A percentile compares a stretch with the other conserved stretches of the same genome.
phyloP scores from a whole-genome alignment of 164 flowering plant genomes.

The Litsea cubeba region DNA sequence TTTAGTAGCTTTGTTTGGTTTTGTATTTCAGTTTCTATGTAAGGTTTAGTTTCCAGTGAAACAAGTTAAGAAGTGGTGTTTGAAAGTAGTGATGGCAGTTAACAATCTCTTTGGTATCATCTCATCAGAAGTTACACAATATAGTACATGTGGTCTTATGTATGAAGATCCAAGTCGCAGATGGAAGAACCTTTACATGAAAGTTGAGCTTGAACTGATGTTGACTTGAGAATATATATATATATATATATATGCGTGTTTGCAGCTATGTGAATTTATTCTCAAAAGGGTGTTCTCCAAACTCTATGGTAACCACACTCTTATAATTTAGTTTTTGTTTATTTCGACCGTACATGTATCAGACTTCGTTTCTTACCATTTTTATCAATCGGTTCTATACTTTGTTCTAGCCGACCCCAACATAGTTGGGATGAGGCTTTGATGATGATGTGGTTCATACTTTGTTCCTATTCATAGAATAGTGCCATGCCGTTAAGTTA shows the following conservation, averaged over 20 bases:
- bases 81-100: background rate
- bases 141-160: background rate
- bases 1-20: background rate
- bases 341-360: too few species aligned
- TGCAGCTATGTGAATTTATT: too few species aligned
- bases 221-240: too few species aligned
- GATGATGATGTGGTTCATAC: background rate
- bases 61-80: background rate
- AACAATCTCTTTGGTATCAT: background rate
- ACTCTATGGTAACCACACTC: background rate
- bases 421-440: background rate
- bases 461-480: background rate
- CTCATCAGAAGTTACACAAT: background rate
- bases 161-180: background rate
- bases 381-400: too few species aligned
- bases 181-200: background rate
- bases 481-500: background rate
- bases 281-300: too few species aligned
- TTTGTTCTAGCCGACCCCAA: too few species aligned
- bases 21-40: background rate
- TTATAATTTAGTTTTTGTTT: background rate
- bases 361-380: too few species aligned
- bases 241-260: too few species aligned
- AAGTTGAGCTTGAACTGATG: background rate
- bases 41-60: background rate